A percentile compares a stretch with the other conserved stretches of the same genome.
Evolutionary conservation across 176 grass and related monocot species (phyloP).

Genomic region (Triticum urartu): DNA sequence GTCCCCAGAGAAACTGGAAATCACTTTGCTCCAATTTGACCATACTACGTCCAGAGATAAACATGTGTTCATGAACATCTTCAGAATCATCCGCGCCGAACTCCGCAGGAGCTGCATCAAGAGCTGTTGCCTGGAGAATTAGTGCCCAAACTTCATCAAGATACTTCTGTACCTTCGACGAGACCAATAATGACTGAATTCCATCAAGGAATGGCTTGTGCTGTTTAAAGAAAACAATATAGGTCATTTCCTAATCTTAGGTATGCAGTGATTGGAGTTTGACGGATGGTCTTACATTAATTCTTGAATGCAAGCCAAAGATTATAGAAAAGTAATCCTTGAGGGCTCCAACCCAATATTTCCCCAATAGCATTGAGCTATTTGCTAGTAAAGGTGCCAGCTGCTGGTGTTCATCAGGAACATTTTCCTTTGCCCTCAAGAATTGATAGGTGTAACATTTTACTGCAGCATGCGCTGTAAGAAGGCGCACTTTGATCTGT

Average conservation of each 20-base stretch:
- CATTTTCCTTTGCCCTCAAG: conserved; percentile 63
- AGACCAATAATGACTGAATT: conserved; percentile 85
- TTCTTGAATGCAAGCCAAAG: conserved; percentile 76
- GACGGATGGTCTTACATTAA: conserved; percentile 57
- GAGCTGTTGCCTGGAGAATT: conserved; percentile 77
- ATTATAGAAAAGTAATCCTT: conserved; percentile 82
- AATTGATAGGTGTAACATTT: conserved; percentile 89
- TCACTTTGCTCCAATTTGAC: conserved; percentile 66
- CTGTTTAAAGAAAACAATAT: conserved; percentile 45
- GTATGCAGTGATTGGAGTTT: conserved; percentile 17
- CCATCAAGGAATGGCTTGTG: conserved; percentile 97
- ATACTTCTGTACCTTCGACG: conserved; percentile 76
- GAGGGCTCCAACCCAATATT: conserved; percentile 84
- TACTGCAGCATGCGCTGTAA: conserved; percentile 93
- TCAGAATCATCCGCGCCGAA: conserved; percentile 46
- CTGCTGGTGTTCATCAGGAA: conserved; percentile 82
- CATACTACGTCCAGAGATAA: conserved; percentile 84
- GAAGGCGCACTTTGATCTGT: conserved; percentile 88
- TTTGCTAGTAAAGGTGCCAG: conserved; percentile 72
- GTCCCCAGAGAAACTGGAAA: conserved; percentile 84
- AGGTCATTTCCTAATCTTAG: conserved; percentile 9
- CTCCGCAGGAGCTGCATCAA: conserved; percentile 69
- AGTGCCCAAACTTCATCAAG: conserved; percentile 81
- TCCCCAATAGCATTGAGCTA: conserved; percentile 67
- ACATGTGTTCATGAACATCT: conserved; percentile 38